Percentiles rank a stretch among this genome's conserved stretches.
phyloP scores from a whole-genome alignment of 306 rosid species.

The Dalbergia cochinchinensis region DNA sequence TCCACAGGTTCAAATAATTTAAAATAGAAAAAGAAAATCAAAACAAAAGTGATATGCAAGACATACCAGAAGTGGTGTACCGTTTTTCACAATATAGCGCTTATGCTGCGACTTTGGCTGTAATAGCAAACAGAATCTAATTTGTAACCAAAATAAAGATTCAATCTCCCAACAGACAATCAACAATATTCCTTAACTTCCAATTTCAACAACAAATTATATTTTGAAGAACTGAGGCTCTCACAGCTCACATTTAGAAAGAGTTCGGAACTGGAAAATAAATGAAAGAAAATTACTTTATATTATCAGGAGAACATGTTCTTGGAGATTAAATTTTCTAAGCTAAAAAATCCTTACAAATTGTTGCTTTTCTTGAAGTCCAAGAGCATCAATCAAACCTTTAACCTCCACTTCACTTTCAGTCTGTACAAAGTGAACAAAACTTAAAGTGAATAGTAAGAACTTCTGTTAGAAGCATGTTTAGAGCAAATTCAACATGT shows the following conservation, averaged over 20 bases:
- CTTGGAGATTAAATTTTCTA: neutral
- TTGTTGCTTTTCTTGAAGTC: conserved; percentile 87
- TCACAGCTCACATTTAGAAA: conserved; percentile 32
- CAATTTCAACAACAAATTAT: conserved; percentile 27
- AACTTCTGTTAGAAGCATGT: conserved; percentile 36
- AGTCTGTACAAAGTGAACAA: conserved; percentile 63
- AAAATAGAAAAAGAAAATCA: conserved; percentile 33
- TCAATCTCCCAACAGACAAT: conserved; percentile 32
- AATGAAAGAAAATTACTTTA: conserved; percentile 28
- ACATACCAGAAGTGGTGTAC: conserved; percentile 84
- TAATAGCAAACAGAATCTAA: conserved; percentile 43
- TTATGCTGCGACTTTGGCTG: conserved; percentile 95
- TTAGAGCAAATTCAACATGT: conserved; percentile 20
- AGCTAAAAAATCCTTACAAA: conserved; percentile 61
- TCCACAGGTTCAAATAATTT: conserved; percentile 21
- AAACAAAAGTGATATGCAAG: conserved; percentile 33
- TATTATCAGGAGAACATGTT: conserved; percentile 12
- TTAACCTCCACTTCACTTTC: conserved; percentile 79
- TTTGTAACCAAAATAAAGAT: conserved; percentile 18
- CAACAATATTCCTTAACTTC: conserved; percentile 28
- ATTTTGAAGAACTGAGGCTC: conserved; percentile 27
- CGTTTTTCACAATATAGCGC: conserved; percentile 87
- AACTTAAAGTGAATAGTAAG: conserved; percentile 14
- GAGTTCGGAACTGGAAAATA: conserved; percentile 1
- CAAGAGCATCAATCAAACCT: conserved; percentile 76